These are phyloP conservation scores for Aspergillus luchuensis DNA, from an alignment of 2,329 filamentous ascomycete species.

Conservation along the genomic window DNA sequence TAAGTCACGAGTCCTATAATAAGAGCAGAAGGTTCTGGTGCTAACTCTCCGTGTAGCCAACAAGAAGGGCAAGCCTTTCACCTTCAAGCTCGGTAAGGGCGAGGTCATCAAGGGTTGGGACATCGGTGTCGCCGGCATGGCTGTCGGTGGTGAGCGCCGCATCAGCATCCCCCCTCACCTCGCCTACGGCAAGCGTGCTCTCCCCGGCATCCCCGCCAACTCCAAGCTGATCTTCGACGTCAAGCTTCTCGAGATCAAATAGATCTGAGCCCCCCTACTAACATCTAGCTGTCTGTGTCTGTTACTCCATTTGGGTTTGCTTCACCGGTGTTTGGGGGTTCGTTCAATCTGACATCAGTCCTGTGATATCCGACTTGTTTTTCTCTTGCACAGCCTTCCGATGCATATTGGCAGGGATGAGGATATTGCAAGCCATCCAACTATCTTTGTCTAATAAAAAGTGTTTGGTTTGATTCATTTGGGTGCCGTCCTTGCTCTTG, in stretches of 20 bases:
- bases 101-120: slow-evolving; percentile 99
- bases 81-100: slow-evolving; percentile 89
- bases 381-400: slow-evolving; percentile 31
- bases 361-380: slow-evolving; percentile 43
- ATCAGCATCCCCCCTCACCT: slow-evolving; percentile 84
- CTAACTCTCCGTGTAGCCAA: slow-evolving; percentile 64
- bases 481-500: background rate
- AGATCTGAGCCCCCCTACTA: slow-evolving; percentile 38
- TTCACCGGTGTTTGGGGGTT: slow-evolving; percentile 29
- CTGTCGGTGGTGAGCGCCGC: slow-evolving; percentile 88
- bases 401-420: slow-evolving; percentile 33
- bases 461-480: slow-evolving; percentile 1
- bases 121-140: slow-evolving; percentile 88
- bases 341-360: slow-evolving; percentile 24
- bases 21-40: background rate
- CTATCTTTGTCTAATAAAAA: slow-evolving; percentile 13
- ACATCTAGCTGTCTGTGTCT: slow-evolving; percentile 3
- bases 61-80: slow-evolving; percentile 98
- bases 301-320: slow-evolving; percentile 12
- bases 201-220: slow-evolving; percentile 87
- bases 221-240: slow-evolving; percentile 90
- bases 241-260: slow-evolving; percentile 83
- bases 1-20: slow-evolving; percentile 50
- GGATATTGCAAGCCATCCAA: slow-evolving; percentile 34
- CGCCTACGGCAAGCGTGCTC: slow-evolving; percentile 82